Percentiles rank a stretch among this genome's conserved stretches.
Evolutionary conservation across 108 stramenopile genomes (phyloP).

Genomic region (Pseudonitzschia multiseries): DNA sequence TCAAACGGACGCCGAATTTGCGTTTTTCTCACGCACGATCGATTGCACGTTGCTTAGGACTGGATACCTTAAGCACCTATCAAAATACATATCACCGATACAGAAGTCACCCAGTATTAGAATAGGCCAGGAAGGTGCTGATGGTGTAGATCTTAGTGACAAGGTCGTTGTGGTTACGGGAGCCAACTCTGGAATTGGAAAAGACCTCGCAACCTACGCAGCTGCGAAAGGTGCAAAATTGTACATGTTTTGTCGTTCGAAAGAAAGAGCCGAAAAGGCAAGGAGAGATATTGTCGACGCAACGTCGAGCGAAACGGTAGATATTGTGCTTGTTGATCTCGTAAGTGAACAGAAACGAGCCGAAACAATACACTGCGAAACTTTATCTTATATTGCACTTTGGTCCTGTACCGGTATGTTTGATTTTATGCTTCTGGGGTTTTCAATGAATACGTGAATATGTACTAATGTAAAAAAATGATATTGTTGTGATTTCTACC

Average conservation of each 20-base stretch:
- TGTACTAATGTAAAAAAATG: too few relatives aligned
- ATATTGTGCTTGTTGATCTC: conserved; percentile 41
- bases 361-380: background rate
- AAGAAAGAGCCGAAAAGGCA: conserved; percentile 82
- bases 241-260: conserved; percentile 89
- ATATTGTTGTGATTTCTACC: background rate
- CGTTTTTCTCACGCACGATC: background rate
- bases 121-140: conserved; percentile 36
- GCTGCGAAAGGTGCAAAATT: conserved; percentile 83
- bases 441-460: too few relatives aligned
- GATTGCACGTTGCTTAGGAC: conserved; percentile 35
- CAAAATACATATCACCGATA: conserved; percentile 62
- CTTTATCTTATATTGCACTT: background rate
- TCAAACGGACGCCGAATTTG: background rate
- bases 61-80: conserved; percentile 66
- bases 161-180: conserved; percentile 78
- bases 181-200: conserved; percentile 89
- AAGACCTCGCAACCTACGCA: conserved; percentile 80
- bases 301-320: conserved; percentile 62
- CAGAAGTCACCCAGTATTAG: conserved; percentile 52
- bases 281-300: conserved; percentile 61
- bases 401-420: too few relatives aligned
- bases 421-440: too few relatives aligned
- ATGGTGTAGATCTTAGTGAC: conserved; percentile 67
- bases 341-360: background rate